Conservation (phyloP, 2,329 filamentous ascomycete species). For the Xylariaceae sp. region DNA sequence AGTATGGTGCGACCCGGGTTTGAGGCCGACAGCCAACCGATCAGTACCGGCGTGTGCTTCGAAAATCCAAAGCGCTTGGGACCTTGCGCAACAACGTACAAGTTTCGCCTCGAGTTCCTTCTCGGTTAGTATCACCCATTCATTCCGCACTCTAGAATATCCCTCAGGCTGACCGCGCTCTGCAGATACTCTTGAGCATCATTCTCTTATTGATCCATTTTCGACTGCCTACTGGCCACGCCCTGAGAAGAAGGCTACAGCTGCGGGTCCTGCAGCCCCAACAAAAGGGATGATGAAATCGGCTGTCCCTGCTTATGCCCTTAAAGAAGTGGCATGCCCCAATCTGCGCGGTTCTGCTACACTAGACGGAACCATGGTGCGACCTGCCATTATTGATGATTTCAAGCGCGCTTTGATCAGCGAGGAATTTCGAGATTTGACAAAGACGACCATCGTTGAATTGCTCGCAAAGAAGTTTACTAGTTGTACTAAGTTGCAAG, state of each 20-base stretch:
- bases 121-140: constrained; percentile 50
- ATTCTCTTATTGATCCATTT: constrained; percentile 73
- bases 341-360: constrained; percentile 2
- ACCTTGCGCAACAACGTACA: constrained; percentile 49
- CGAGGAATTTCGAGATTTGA: constrained; percentile 56
- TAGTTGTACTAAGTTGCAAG: constrained; percentile 65
- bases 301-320: constrained; percentile 24
- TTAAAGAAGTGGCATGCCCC: constrained; percentile 13
- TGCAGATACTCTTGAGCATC: constrained; percentile 48
- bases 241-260: constrained; percentile 35
- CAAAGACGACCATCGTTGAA: constrained; percentile 72
- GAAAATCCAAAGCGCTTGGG: constrained; percentile 56
- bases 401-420: constrained; percentile 71
- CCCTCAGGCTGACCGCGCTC: constrained; percentile 11
- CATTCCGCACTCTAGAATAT: too few species aligned
- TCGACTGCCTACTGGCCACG: constrained; percentile 73
- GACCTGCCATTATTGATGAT: constrained; percentile 56
- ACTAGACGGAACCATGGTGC: constrained; percentile 41
- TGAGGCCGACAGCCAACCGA: constrained; percentile 66
- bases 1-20: constrained; percentile 37
- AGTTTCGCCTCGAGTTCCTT: constrained; percentile 73
- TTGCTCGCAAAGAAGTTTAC: constrained; percentile 72
- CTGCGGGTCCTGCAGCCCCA: constrained; percentile 8
- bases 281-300: constrained; percentile 10
- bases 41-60: constrained; percentile 81